phyloP scores from a whole-genome alignment of 164 flowering plant species.

The Aristolochia californica region DNA sequence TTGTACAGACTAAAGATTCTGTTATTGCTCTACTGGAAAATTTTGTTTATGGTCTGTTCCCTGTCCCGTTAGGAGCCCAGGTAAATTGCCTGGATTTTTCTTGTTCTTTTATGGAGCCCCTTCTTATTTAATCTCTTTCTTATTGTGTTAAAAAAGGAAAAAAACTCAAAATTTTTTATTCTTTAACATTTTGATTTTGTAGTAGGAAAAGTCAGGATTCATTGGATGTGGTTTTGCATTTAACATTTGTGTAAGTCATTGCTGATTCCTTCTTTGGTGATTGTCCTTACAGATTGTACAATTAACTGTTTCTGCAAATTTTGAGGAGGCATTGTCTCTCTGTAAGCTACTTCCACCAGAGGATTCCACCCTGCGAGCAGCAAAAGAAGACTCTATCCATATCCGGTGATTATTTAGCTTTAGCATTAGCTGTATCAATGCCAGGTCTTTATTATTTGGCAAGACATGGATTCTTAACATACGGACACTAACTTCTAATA shows the following conservation, averaged over 20 bases:
- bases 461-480: no score
- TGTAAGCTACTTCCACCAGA: conserved; percentile 96
- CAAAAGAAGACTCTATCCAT: conserved; percentile 89
- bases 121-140: not conserved
- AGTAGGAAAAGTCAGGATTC: not conserved
- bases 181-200: not conserved
- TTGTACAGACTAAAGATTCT: conserved; percentile 42
- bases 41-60: conserved; percentile 72
- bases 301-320: conserved; percentile 91
- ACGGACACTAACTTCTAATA: not conserved
- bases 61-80: conserved; percentile 99
- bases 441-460: not conserved
- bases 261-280: not conserved
- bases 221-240: no score
- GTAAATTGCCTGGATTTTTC: conserved; percentile 19
- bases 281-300: conserved; percentile 74
- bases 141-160: not conserved
- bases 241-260: not conserved
- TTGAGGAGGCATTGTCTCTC: conserved; percentile 94
- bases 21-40: conserved; percentile 61
- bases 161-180: not conserved
- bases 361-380: conserved; percentile 84
- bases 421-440: not conserved
- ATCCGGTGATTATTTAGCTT: conserved; percentile 40
- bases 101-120: not conserved